Evolutionary conservation across 2,329 filamentous ascomycete genomes (phyloP), one percentile per base, ranked within the genome.

Genomic region (Verticillium albo-atrum): DNA sequence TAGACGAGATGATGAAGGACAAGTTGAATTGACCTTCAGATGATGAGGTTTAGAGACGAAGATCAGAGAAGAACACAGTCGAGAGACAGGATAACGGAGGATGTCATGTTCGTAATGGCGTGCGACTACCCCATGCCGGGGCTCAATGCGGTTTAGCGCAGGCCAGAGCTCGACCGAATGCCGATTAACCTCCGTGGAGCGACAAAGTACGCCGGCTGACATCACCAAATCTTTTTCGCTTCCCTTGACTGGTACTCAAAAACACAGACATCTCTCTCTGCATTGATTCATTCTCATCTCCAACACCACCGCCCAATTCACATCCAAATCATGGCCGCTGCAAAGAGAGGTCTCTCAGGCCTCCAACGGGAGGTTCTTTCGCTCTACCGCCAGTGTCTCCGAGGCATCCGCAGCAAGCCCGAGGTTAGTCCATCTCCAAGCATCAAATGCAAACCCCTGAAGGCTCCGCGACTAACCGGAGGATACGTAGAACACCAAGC

Each of bases 361-460:
- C 80, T 98, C n/a, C 94, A 98, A 72, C 89, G 85, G 68, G 92
- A 97, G 69, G 94, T 97, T 3, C 75, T 98, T 56, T 82, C 87
- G 34, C 84, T 99, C 15, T 99, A 98, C 73, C 87, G 94, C 60
- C 85, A 87, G 70, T 98, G 94, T 68, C 79, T 99, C 27, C 86
- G 93, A 61, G 91, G 90, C 69, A 87, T 89, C 61, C 85, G 89
- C 61, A 88, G 87, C 69, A 98, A 99, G 74, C 92, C 93, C 55
- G 71, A 76, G 67, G 91, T 94, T 73, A 63, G 68, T 55, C 23
- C 10, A 10, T 47, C 42, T 12, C 15, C n/a, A n/a, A 47, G 1
- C 3, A n/a, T 23, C 37, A 9, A 17, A 10, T n/a, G n/a, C n/a
- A 17, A 4, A n/a, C 20, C 42, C n/a, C 20, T 47, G 20, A 47